Evolutionary conservation across 2,329 filamentous ascomycete genomes (phyloP), one percentile per base, ranked within the genome.

Genomic region (Pseudocercospora vitis): DNA sequence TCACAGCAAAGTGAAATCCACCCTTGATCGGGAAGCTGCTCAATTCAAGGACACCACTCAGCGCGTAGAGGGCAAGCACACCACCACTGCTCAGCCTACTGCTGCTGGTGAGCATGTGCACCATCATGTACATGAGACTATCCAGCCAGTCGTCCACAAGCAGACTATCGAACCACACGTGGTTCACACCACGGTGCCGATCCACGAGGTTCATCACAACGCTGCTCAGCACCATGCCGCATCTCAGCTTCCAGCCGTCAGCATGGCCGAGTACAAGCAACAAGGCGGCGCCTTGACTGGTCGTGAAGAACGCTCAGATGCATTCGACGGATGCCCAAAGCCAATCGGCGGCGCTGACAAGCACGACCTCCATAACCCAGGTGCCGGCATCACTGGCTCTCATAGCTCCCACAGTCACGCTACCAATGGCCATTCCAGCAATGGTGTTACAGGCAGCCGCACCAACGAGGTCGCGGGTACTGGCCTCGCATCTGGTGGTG

Each of bases 151-250:
- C 0, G 75, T 90, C 29, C 77, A 89, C 47, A 88, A 87, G 67
- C 61, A 89, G 60, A 82, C 80, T 1, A 74, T 89, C 23, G 81
- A 87, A 59, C 85, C 84, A 1, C 77, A 82, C 12, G 65, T 89
- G 3, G 76, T 88, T 1, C 87, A 90, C 74, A 89, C 83, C 19
- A 88, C 84, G 1, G 76, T 87, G 0, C 87, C 86, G 0, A 78
- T 90, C 35, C 86, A 89, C 60, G 87, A 90, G 72, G 79, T 81
- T 1, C 86, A 89, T 66, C 83, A 88, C 63, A 82, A 85, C 47
- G 76, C 80, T 11, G 76, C 85, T 1, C 78, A 86, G 55, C 82
- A 87, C 66, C 87, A 90, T 65, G 76, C 78, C 37, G 79, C 83
- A 1, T 83, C 84, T 0, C 76, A 81, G 2, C 76, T 89, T 0